Evolutionary conservation across 2,329 filamentous ascomycete species (phyloP).

Genomic region (Exserohilum turcica): DNA sequence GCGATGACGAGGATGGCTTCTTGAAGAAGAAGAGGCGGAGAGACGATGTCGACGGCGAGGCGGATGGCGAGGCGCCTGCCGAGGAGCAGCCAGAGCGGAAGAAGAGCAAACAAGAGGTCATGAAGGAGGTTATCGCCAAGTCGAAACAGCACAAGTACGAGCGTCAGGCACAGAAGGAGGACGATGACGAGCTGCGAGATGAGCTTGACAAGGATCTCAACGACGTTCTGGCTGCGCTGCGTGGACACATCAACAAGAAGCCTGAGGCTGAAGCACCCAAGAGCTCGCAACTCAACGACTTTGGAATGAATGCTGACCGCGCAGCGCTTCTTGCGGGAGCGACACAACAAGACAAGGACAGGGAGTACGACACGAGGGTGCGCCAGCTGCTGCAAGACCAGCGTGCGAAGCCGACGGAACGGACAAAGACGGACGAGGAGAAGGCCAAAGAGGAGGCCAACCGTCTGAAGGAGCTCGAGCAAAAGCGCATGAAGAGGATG

Average conservation of each 20-base stretch:
- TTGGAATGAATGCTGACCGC: conserved; percentile 64
- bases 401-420: conserved; percentile 81
- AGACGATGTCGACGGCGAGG: conserved; percentile 56
- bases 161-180: conserved; percentile 87
- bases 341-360: conserved; percentile 73
- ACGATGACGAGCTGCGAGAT: conserved; percentile 84
- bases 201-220: conserved; percentile 83
- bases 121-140: conserved; percentile 97
- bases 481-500: conserved; percentile 84
- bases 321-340: conserved; percentile 64
- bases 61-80: conserved; percentile 38
- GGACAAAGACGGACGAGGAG: conserved; percentile 70
- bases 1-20: conserved; percentile 48
- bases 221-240: conserved; percentile 74
- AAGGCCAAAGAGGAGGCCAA: conserved; percentile 72
- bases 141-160: conserved; percentile 96
- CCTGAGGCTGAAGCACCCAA: conserved; percentile 50
- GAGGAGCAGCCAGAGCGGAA: conserved; percentile 75
- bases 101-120: conserved; percentile 94
- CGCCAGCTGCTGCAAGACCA: conserved; percentile 83
- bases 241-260: conserved; percentile 59
- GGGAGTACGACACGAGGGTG: conserved; percentile 84
- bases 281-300: conserved; percentile 47
- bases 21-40: conserved; percentile 51
- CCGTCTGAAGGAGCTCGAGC: conserved; percentile 78